A percentile compares a stretch with the other conserved stretches of the same genome.
phyloP scores from a whole-genome alignment of 208 protist species.

The Trypanosoma lewisi region DNA sequence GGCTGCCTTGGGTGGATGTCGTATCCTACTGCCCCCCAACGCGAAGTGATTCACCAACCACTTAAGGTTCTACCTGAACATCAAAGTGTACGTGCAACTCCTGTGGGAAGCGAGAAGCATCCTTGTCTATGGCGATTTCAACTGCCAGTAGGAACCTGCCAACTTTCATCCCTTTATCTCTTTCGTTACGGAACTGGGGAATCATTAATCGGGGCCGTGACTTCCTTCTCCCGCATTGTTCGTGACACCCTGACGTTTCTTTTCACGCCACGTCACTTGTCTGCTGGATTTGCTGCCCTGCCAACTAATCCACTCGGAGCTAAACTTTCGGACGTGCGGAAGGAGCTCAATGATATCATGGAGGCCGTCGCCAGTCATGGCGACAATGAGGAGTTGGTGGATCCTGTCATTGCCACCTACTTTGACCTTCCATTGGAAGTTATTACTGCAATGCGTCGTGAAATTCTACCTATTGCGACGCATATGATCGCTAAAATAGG shows the following conservation, averaged over 20 bases:
- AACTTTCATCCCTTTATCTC: conserved; percentile 23
- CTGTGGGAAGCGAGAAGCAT: conserved; percentile 41
- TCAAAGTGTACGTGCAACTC: conserved; percentile 36
- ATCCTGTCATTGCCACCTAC: conserved; percentile 39
- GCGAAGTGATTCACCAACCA: conserved; percentile 40
- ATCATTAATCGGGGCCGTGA: conserved; percentile 40
- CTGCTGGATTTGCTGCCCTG: conserved; percentile 36
- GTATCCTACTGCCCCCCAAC: conserved; percentile 41
- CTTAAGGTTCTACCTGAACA: conserved; percentile 40
- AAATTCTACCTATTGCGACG: conserved; percentile 39
- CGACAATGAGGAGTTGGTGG: conserved; percentile 24
- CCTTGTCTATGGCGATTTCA: conserved; percentile 40
- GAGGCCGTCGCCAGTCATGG: conserved; percentile 16
- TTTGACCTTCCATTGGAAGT: conserved; percentile 44
- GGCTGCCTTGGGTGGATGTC: conserved; percentile 57
- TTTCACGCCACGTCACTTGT: conserved; percentile 43
- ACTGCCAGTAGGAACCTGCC: conserved; percentile 11
- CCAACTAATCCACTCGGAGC: conserved; percentile 58
- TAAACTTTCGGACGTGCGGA: conserved; percentile 22
- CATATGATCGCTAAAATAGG: conserved; percentile 37
- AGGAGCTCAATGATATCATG: conserved; percentile 37
- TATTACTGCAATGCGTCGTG: conserved; percentile 56
- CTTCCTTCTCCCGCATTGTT: conserved; percentile 48
- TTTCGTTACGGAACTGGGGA: conserved; percentile 39
- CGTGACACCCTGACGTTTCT: conserved; percentile 59